Evolutionary conservation across 2,329 filamentous ascomycete genomes (phyloP), one percentile per base, ranked within the genome.

Genomic region (Botrytis paeoniae): DNA sequence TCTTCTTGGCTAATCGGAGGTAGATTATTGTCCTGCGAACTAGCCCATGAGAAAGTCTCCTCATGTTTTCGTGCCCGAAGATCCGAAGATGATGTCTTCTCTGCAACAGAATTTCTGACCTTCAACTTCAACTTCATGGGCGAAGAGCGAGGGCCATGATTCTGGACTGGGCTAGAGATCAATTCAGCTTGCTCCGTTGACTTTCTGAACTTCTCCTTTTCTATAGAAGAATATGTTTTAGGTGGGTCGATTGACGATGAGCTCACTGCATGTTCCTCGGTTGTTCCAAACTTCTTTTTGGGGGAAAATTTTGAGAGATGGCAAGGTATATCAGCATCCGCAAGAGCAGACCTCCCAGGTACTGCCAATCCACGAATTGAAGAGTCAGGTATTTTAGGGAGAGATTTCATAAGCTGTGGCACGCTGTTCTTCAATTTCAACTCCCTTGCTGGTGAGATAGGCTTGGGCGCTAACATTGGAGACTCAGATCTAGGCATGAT

Each of bases 351-450:
- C 32, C 69, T 57, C 25, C n/a, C 48, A 29, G 72, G 62, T 29
- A 71, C 73, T 22, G 73, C 69, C 5, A 65, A 32, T 4, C 62
- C 69, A n/a, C 63, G 51, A 74, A 73, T 41, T 18, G 68, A 39
- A 32, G 73, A 72, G 51, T 79, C 75, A 18, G 76, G 75, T 39
- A 80, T 79, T 32, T 78, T 73, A 37, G 80, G 80, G 35, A 81
- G 76, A 41, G 80, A 77, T 72, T 81, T 81, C 79, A 81, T 81
- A 16, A 81, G 74, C 45, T 80, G 79, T 37, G 79, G 79, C 32
- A 81, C 75, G 70, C 80, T 81, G 45, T 81, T 81, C 65, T 80
- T 80, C 51, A 81, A 71, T 69, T 77, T 81, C 48, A 80, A 64
- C 65, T 80, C 77, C 48, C 80, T 78, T 61, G 78, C 80, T 48